A percentile compares a stretch with the other conserved stretches of the same genome.
phyloP scores from a whole-genome alignment of 2,329 filamentous ascomycete species.

The Fusarium papillatum region DNA sequence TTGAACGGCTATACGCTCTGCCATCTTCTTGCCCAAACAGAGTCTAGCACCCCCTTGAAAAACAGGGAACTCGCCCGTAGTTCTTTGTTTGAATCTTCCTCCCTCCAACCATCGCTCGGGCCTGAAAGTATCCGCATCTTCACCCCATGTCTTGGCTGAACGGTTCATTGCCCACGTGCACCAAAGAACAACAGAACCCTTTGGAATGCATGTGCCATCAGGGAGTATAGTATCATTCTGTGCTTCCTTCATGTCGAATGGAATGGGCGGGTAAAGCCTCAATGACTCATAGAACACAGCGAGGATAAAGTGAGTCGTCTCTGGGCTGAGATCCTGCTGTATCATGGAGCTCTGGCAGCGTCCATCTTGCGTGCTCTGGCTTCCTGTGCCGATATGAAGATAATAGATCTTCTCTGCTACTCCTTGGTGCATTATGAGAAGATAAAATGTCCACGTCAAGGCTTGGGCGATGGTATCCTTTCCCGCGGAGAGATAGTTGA shows the following conservation, averaged over 20 bases:
- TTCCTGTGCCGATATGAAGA: neutral
- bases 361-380: neutral
- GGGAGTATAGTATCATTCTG: neutral
- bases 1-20: neutral
- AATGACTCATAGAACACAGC: neutral
- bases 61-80: neutral
- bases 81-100: neutral
- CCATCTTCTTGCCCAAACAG: neutral
- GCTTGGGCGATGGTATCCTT: conserved; percentile 74
- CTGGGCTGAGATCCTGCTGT: neutral
- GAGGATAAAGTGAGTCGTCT: neutral
- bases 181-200: neutral
- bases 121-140: neutral
- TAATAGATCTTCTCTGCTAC: conserved; percentile 14
- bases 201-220: neutral
- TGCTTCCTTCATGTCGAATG: neutral
- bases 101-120: neutral
- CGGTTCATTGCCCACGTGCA: neutral
- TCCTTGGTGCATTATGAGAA: conserved; percentile 64
- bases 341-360: neutral
- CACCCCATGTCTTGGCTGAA: neutral
- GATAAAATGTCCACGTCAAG: conserved; percentile 74
- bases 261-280: neutral
- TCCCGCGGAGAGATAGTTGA: conserved; percentile 74
- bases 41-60: neutral